Base-by-base conservation (phyloP, 371 early-diverging fungal species). In the Batkoa obscura region DNA sequence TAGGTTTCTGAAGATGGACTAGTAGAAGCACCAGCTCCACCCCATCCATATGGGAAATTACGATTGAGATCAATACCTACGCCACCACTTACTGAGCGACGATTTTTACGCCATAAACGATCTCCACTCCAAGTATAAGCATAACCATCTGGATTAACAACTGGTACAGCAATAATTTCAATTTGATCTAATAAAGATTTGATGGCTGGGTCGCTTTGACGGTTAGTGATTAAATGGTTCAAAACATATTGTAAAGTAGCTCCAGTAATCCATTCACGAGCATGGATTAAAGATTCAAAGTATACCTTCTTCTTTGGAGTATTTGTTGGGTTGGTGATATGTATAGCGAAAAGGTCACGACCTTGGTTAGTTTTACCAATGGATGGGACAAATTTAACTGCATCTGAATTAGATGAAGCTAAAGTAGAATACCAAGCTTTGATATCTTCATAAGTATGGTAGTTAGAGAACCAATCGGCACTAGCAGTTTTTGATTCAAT, bases 131-230 rank as follows among this genome's bases (percentile, higher is more conserved):
- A 65, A 31, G 71, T 64, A 59, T 64, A 70, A 39, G 57, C 62
- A 58, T 72, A 73, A 2, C 76, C 76, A 53, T 75, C 76, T 2
- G 68, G 66, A 60, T 75, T 75, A 57, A 70, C 67, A 23, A 73
- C 56, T 2, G 76, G 76, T 1, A 75, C 63, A 47, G 72, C 49
- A 15, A 68, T 57, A 53, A 71, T 64, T 50, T 71, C 70, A 1
- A 52, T 34, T 32, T 59, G 32, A 42, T 59, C 47, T 12, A 59
- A 30, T 3, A 59, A 31, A 30, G 6, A 2, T 13, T 43, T 59
- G 46, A 59, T 53, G 3, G 9, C 5, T 43, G 59, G 59, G 31
- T 59, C 59, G 10, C 15, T 39, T 34, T 37, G 23, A 46, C 50
- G 50, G 12, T 50, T 39, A 12, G 42, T 9, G 12, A 52, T 30